Evolutionary conservation across 495 filamentous ascomycete genomes (phyloP), one percentile per base, ranked within the genome.

Genomic region (Articulospora tetracladia): DNA sequence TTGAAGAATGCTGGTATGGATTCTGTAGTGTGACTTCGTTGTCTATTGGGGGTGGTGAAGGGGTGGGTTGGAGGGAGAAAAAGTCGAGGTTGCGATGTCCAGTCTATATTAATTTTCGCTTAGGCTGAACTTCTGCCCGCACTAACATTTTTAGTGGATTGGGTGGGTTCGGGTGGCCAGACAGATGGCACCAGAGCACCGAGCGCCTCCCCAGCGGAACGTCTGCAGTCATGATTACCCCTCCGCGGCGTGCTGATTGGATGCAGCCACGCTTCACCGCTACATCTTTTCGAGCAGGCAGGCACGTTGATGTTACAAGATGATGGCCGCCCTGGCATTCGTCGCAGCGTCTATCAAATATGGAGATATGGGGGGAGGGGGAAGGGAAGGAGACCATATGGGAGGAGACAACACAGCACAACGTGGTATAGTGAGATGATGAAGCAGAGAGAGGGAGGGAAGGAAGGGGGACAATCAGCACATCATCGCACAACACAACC

Each of bases 1-100:
- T 66, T 66, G 59, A 61, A 60, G 73, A 62, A 59, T 70, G 68
- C 65, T 68, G 72, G 73, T 62, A 74, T 71, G 66, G 63, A 69
- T 65, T 60, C 68, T 62, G 66, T 81, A 83, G 76, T 73, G 77
- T 77, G 84, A 87, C 84, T 87, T 87, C 81, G 83, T 85, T 86
- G 85, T 86, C 82, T 87, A 65, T 66, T 62, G 48, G 68, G 50
- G 61, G 59, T 70, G 66, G 61, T 61, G 68, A 68, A 66, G 57
- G 67, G 8, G 8, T 12, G 66, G 69, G 67, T 64, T 70, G 59
- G 61, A 64, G 66, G 64, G 64, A 66, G 55, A 54, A 60, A 59
- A 54, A 68, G 51, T 62, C 46, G 52, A 67, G 44, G 50, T 55
- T 32, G 39, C 20, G 54, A 3, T 6, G 50, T 39, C 23, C 34